Conservation (phyloP, 306 rosid genomes). For the Begonia loranthoides region DNA sequence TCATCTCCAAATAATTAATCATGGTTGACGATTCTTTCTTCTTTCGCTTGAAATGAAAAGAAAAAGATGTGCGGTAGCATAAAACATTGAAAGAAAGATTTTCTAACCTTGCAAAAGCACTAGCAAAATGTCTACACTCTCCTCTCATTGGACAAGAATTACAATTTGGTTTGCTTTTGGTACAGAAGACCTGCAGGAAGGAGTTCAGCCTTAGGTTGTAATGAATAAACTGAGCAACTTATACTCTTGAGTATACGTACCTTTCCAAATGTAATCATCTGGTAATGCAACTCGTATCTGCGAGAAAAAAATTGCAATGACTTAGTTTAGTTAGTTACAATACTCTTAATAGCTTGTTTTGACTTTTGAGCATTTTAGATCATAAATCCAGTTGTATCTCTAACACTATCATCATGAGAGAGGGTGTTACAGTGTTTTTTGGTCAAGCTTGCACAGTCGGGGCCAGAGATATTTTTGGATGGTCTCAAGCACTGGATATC, state of each 20-base stretch:
- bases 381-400: too few species aligned
- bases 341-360: too few species aligned
- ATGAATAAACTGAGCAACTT: slow-evolving; percentile 9
- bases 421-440: slow-evolving; percentile 60
- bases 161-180: slow-evolving; percentile 95
- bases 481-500: slow-evolving; percentile 96
- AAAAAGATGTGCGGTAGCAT: not conserved
- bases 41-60: not conserved
- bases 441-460: slow-evolving; percentile 98
- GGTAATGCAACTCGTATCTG: slow-evolving; percentile 98
- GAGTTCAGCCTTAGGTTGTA: slow-evolving; percentile 12
- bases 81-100: slow-evolving; percentile 4
- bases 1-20: too few species aligned
- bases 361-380: too few species aligned
- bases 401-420: not conserved
- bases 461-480: slow-evolving; percentile 99
- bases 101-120: slow-evolving; percentile 92
- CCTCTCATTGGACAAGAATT: slow-evolving; percentile 99
- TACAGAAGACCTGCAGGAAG: slow-evolving; percentile 78
- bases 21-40: not conserved
- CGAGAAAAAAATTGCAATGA: slow-evolving; percentile 14
- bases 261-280: slow-evolving; percentile 99
- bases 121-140: slow-evolving; percentile 97
- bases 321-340: not conserved
- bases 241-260: slow-evolving; percentile 21